Base-by-base conservation (phyloP, 2,329 filamentous ascomycete species). In the Venturia nashicola region DNA sequence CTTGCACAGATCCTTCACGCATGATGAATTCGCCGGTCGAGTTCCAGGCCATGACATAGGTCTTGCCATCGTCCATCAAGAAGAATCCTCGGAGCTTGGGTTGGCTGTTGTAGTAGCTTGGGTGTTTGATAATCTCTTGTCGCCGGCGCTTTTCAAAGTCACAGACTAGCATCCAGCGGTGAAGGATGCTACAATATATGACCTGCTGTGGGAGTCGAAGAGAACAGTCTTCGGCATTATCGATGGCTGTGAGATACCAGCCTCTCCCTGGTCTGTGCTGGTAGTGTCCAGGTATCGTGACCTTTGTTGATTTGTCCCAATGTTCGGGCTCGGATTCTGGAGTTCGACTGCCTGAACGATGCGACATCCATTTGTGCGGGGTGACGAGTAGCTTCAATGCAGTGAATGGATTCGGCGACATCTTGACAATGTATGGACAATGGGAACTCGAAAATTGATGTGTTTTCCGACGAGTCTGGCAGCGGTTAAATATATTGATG, bases 11-110 rank as follows among this genome's bases (percentile, higher is more conserved):
- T 51, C 60, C 60, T 14, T 14, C n/a, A 7, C 7, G 14, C 16
- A 57, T 8, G 43, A 62, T 62, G 34, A 62, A 62, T 39, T 51
- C 23, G 11, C 60, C 60, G n/a, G 32, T 32, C 12, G 42, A 23
- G 23, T 63, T 51, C 61, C 61, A 63, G 27, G 23, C 61, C 61
- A 39, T 54, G n/a, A 63, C 34, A 27, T 57, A 63, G 14, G 61
- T 63, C 11, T 39, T 36, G 9, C 18, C 42, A 18, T 63, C 61
- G 23, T 63, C 61, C 44, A 63, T 6, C 2, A 46, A 46, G 39
- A 40, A 63, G 61, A 63, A 57, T 2, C 61, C 61, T 12, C 36
- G 27, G 34, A n/a, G 46, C 11, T 57, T 34, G 20, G 36, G 43
- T 34, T 46, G 42, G n/a, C 42, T 23, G 48, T 63, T 48, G 43